Evolutionary conservation across 495 filamentous ascomycete genomes (phyloP), one percentile per base, ranked within the genome.

Genomic region (Podospora pseudopauciseta): DNA sequence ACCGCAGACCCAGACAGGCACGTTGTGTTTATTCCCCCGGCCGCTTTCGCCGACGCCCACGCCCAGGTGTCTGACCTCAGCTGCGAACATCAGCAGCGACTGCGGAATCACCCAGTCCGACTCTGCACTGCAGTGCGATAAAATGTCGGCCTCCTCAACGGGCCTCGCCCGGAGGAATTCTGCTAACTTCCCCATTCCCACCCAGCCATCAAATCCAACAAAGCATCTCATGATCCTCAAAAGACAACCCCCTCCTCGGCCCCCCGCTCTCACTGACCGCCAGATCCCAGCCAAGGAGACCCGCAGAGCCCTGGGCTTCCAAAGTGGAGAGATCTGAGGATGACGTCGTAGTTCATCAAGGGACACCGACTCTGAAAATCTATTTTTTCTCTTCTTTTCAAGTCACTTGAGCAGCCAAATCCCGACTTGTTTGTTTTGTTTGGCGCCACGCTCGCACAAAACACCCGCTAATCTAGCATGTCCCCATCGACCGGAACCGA

Each of bases 391-490:
- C 18, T 20, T 58, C 20, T 58, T 58, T 58, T 27, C n/a, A 58
- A 58, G 56, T 20, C 56, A 20, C 56, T 58, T 20, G n/a, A 27
- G 23, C 56, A 58, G 56, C 15, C 56, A 20, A 59, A 59, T 27
- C 18, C 56, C 56, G 27, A 15, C 23, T 62, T 3, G 30, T 62
- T 27, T 18, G 26, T 62, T 62, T 62, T 62, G 60, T 58, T 49
- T 63, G 16, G n/a, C 30, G 30, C 61, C n/a, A 39, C 26, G 27
- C 34, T 49, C 61, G 9, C 32, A 32, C 61, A 34, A 63, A 63
- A 39, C 39, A 49, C 34, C 32, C 54, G 65, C 60, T 63, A 60
- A 67, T 64, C 65, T 67, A 60, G 59, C 65, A 67, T 30, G 59
- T 67, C 59, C 39, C 65, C 65, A 67, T 67, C 59, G 32, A 4